Evolutionary conservation across 495 filamentous ascomycete species (phyloP).

Genomic region (Tuber calosporum): DNA sequence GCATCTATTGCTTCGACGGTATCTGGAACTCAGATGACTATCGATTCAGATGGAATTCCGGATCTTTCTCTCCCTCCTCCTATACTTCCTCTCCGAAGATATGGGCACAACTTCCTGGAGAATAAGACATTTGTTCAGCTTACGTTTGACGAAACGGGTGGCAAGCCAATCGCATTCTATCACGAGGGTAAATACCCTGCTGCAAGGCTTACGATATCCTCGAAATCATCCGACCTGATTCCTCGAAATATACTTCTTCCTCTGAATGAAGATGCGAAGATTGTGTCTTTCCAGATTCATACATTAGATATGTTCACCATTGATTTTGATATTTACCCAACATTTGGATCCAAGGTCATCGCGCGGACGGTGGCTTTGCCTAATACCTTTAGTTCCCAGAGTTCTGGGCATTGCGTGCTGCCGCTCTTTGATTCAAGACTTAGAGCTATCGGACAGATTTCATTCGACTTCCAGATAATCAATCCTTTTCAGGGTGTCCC

Average conservation of each 20-base stretch:
- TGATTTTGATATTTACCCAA: constrained; percentile 96
- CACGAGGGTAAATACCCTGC: constrained; percentile 93
- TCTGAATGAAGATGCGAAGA: constrained; percentile 86
- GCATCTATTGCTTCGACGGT: constrained; percentile 35
- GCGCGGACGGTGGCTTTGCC: constrained; percentile 89
- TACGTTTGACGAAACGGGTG: constrained; percentile 64
- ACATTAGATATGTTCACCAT: constrained; percentile 84
- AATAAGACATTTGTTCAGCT: constrained; percentile 92
- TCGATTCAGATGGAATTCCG: constrained; percentile 80
- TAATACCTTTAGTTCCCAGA: constrained; percentile 66
- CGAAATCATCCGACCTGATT: constrained; percentile 89
- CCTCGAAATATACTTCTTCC: constrained; percentile 90
- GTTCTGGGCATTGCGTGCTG: constrained; percentile 68
- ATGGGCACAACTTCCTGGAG: constrained; percentile 97
- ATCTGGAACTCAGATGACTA: constrained; percentile 48
- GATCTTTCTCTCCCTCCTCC: constrained; percentile 88
- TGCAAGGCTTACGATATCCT: constrained; percentile 89
- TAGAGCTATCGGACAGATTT: constrained; percentile 88
- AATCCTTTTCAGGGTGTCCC: constrained; percentile 92
- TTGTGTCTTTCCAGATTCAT: constrained; percentile 93
- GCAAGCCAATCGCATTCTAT: constrained; percentile 73
- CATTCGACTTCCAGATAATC: constrained; percentile 89
- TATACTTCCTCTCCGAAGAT: constrained; percentile 86
- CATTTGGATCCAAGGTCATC: constrained; percentile 93
- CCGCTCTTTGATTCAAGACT: constrained; percentile 89